phyloP scores from a whole-genome alignment of 345 rosid species.

The Rhodomyrtus tomentosa region DNA sequence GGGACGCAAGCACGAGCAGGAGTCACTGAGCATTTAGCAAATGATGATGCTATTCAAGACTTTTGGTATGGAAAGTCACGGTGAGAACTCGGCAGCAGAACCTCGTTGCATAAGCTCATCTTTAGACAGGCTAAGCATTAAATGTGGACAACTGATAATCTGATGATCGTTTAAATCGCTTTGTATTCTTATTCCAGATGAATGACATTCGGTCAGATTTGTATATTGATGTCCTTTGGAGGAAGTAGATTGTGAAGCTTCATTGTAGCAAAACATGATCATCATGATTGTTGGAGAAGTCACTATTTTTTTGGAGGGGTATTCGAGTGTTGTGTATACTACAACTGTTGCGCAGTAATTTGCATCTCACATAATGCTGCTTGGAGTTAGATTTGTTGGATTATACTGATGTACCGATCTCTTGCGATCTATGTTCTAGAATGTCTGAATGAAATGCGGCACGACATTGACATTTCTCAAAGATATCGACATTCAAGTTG shows the following conservation, averaged over 20 bases:
- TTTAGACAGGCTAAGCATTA: background rate
- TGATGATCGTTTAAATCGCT: background rate
- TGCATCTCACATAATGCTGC: background rate
- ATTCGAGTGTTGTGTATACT: background rate
- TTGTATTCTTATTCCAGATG: background rate
- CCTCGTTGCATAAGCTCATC: background rate
- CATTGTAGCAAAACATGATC: background rate
- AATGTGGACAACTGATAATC: background rate
- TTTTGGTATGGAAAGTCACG: background rate
- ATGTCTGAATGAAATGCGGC: background rate
- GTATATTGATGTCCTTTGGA: background rate
- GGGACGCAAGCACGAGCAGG: constrained; percentile 71
- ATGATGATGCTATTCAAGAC: background rate
- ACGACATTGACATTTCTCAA: background rate
- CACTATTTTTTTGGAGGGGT: background rate
- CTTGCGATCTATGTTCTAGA: background rate
- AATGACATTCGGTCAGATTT: background rate
- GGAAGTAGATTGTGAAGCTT: background rate
- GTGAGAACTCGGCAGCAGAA: background rate
- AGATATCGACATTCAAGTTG: background rate
- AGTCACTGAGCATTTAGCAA: background rate
- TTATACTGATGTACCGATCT: background rate
- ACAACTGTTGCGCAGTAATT: background rate
- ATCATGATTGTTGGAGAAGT: background rate
- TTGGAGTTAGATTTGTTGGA: background rate